phyloP scores from a whole-genome alignment of 176 grass and related monocot species.

The Rhynchospora tenuis region DNA sequence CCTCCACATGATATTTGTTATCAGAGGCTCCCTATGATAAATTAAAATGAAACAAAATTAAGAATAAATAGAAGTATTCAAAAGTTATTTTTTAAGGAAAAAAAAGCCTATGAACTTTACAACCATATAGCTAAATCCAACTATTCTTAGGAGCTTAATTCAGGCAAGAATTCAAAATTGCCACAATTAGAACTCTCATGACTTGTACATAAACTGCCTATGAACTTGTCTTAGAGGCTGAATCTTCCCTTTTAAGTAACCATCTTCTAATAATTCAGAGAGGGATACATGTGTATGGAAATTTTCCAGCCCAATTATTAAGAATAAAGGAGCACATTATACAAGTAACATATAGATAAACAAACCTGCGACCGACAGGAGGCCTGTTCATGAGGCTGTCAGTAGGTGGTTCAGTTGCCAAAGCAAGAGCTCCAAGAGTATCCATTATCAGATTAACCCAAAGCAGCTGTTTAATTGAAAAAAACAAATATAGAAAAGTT shows the following conservation, averaged over 20 bases:
- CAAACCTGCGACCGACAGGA: constrained; percentile 78
- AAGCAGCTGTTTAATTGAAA: constrained; percentile 48
- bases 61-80: constrained; percentile 7
- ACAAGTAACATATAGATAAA: constrained; percentile 2
- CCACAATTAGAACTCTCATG: no score
- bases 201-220: no score
- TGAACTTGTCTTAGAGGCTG: not conserved
- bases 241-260: not conserved
- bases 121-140: no score
- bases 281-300: not conserved
- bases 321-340: not conserved
- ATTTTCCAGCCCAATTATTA: not conserved
- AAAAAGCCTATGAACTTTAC: no score
- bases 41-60: constrained; percentile 9
- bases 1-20: constrained; percentile 99
- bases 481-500: constrained; percentile 7
- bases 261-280: constrained; percentile 3
- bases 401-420: constrained; percentile 84
- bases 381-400: constrained; percentile 73
- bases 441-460: constrained; percentile 99
- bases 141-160: no score
- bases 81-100: no score
- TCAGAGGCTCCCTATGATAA: constrained; percentile 66
- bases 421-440: constrained; percentile 89
- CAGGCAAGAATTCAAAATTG: no score